Evolutionary conservation across 2,329 filamentous ascomycete species (phyloP).

Genomic region (Xylariaceae sp.): DNA sequence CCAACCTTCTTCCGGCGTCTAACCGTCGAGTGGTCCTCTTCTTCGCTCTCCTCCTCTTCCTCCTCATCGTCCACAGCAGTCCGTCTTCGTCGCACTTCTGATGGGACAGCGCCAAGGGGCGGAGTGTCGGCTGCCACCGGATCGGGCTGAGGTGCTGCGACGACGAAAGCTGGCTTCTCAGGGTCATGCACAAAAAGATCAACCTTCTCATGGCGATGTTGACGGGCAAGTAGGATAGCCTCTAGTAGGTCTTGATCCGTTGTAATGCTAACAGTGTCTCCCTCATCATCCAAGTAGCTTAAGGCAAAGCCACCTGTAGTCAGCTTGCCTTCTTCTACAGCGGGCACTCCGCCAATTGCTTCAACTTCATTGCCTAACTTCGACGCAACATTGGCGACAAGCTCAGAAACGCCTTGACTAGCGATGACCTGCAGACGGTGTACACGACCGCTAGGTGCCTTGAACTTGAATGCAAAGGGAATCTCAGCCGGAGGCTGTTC

Average conservation of each 20-base stretch:
- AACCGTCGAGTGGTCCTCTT: slow-evolving; percentile 58
- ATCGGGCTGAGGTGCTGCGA: slow-evolving; percentile 58
- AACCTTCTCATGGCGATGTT: slow-evolving; percentile 84
- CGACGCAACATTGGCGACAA: slow-evolving; percentile 77
- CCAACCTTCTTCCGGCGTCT: slow-evolving; percentile 55
- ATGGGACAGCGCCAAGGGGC: slow-evolving; percentile 52
- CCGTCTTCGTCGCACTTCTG: slow-evolving; percentile 58
- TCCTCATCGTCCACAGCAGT: slow-evolving; percentile 49
- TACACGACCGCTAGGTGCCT: slow-evolving; percentile 92
- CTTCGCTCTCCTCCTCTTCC: slow-evolving; percentile 65
- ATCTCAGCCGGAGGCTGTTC: slow-evolving; percentile 70
- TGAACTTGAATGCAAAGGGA: slow-evolving; percentile 98
- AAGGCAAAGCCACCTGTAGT: slow-evolving; percentile 83
- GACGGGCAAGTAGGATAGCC: slow-evolving; percentile 83
- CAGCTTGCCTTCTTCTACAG: slow-evolving; percentile 79
- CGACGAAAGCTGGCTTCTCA: slow-evolving; percentile 80
- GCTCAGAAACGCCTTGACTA: slow-evolving; percentile 78
- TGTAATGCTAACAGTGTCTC: slow-evolving; percentile 95
- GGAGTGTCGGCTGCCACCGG: slow-evolving; percentile 51
- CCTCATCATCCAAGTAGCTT: slow-evolving; percentile 96
- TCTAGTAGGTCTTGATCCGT: slow-evolving; percentile 93
- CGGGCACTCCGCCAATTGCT: slow-evolving; percentile 79
- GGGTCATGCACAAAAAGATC: slow-evolving; percentile 97
- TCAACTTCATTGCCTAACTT: slow-evolving; percentile 89
- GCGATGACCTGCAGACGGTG: slow-evolving; percentile 88